Base-by-base conservation (phyloP, 768 basidiomycete genomes). In the Boletellus sp. region DNA sequence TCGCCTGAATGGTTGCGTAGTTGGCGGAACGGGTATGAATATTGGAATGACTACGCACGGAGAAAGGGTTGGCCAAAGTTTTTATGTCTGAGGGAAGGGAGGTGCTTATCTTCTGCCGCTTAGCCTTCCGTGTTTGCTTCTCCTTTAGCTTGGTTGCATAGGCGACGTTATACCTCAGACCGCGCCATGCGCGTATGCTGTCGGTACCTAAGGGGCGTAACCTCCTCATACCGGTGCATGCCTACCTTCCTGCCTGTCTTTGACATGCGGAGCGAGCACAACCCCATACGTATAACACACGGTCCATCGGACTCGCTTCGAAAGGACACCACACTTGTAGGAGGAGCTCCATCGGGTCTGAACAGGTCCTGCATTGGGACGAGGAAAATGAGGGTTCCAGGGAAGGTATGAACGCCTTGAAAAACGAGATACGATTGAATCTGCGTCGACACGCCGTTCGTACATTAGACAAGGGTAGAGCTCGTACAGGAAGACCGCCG, bases 301-400 rank as follows among this genome's bases (percentile, higher is more conserved):
- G 79, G 61, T 95, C 92, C 78, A 85, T 83, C 6, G 85, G 79
- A 58, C 89, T 94, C 33, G 84, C 74, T 61, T 93, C 87, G 57
- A 94, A 81, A 0, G 93, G 93, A 66, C 89, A 93, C 88, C 90
- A 94, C 60, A 95, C 77, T 62, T 94, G 91, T 11, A 89, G 76
- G 33, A 94, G 77, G 19, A 95, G 77, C 55, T 90, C 84, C 89
- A 87, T 92, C 0, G 85, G 80, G 17, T 73, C 68, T 10, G 75
- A 73, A 70, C 92, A 95, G 44, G 76, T 70, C 64, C 78, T 81
- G 78, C 92, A 94, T 44, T 75, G 71, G 6, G 84, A 85, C 22
- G 82, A 83, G 48, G 80, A 70, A 55, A 83, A 68, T 20, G 80
- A 62, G 13, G 85, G 87, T 64, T 83, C 80, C 60, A 70, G 72